Evolutionary conservation across 805 yeast genomes (phyloP), one percentile per base, ranked within the genome.

Genomic region (Wickerhamiella lipophila): DNA sequence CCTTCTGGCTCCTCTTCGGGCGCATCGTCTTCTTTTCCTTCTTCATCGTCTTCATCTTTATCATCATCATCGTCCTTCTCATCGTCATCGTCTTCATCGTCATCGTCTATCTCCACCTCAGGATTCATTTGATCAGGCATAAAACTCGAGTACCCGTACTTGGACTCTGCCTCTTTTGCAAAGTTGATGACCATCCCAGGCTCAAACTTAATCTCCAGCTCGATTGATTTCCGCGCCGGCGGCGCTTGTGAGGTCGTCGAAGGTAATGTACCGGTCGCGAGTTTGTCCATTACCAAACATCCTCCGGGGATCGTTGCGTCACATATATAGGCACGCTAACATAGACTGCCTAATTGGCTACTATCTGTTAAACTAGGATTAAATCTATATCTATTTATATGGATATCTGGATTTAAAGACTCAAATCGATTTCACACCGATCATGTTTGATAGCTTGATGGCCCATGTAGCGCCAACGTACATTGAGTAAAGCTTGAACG

Each of bases 121-220:
- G 74, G 80, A 46, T 76, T 54, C n/a, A 34, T 50, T 76, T 82
- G 77, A 51, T 75, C 75, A 0, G 88, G 88, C 56, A 80, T 85
- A 49, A 82, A 68, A 1, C 68, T 73, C 29, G 76, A 76, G 75
- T 81, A 84, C 3, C 95, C 95, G 62, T 85, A 85, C 63, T 83
- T 83, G 45, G 82, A 86, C 59, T 85, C 94, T 4, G 89, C 83
- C 48, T 82, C 64, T 55, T 77, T 76, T 21, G 36, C 30, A 42
- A 49, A 49, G 23, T 49, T 42, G 4, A 49, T 26, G 12, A 36
- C 36, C 48, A 49, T 45, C 9, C 48, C 48, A 12, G 42, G 41
- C 35, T 25, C 25, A 22, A 30, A 45, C 9, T 13, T 27, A 19
- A 45, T 29, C 4, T 45, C 42, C 15, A 45, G 36, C 13, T 23